Conservation (phyloP, 306 rosid genomes). For the Fragaria nilgerrensis region DNA sequence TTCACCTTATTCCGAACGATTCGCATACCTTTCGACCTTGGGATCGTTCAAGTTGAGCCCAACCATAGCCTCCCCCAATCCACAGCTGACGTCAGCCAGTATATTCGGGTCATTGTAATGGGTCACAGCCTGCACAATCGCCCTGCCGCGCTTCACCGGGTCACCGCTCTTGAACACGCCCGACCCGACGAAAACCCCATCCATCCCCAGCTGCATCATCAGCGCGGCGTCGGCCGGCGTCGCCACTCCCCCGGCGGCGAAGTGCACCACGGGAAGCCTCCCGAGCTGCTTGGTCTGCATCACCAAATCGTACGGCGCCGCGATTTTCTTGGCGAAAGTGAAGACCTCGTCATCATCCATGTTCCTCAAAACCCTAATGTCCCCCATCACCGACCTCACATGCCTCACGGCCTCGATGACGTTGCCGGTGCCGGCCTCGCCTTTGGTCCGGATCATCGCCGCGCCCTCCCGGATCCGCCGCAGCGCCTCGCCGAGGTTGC, state of each 20-base stretch:
- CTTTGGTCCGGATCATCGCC: constrained; percentile 90
- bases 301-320: constrained; percentile 81
- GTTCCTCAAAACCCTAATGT: constrained; percentile 67
- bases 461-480: constrained; percentile 83
- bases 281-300: constrained; percentile 92
- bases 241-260: constrained; percentile 91
- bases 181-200: constrained; percentile 85
- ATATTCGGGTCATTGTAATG: constrained; percentile 77
- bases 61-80: constrained; percentile 90
- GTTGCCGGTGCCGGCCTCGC: constrained; percentile 87
- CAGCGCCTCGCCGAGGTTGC: constrained; percentile 85
- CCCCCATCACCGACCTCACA: constrained; percentile 80
- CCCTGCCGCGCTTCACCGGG: constrained; percentile 79
- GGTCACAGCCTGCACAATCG: constrained; percentile 90
- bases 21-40: constrained; percentile 78
- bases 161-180: constrained; percentile 95
- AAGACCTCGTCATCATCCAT: constrained; percentile 94
- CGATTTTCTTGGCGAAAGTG: constrained; percentile 70
- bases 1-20: constrained; percentile 52
- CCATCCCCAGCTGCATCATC: constrained; percentile 93
- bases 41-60: constrained; percentile 70
- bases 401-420: constrained; percentile 80
- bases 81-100: constrained; percentile 80
- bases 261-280: constrained; percentile 83
- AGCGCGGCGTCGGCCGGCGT: constrained; percentile 90